A percentile compares a stretch with the other conserved stretches of the same genome.
Evolutionary conservation across 805 yeast genomes (phyloP).

Genomic region (Nematodospora valgi): DNA sequence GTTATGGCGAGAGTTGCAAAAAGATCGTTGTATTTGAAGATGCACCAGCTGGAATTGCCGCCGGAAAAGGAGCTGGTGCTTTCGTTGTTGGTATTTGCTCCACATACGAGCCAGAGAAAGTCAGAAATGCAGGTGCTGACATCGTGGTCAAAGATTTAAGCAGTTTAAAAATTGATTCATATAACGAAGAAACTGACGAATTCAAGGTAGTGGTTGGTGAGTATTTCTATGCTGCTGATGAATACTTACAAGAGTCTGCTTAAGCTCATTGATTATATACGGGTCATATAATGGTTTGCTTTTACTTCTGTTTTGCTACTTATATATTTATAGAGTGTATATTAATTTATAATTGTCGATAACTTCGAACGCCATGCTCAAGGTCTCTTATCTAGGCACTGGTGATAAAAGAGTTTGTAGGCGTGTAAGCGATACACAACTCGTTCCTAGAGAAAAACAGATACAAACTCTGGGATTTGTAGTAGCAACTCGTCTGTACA

Average conservation of each 20-base stretch:
- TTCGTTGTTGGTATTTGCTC: slow-evolving; percentile 80
- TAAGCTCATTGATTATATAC: background rate
- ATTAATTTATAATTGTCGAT: too few species aligned
- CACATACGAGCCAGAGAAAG: slow-evolving; percentile 66
- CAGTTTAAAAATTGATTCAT: slow-evolving; percentile 56
- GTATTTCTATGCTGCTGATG: slow-evolving; percentile 35
- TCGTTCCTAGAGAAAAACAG: too few species aligned
- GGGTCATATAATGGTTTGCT: slow-evolving; percentile 1
- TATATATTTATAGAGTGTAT: slow-evolving; percentile 1
- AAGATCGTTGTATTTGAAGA: slow-evolving; percentile 75
- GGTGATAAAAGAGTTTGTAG: too few species aligned
- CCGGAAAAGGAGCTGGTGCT: slow-evolving; percentile 84
- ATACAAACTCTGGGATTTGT: too few species aligned
- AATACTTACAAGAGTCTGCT: slow-evolving; percentile 8
- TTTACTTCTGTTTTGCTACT: background rate
- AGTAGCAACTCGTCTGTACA: too few species aligned
- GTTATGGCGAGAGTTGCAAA: slow-evolving; percentile 31
- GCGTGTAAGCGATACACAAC: too few species aligned
- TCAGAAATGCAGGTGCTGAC: slow-evolving; percentile 75
- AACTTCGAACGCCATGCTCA: too few species aligned
- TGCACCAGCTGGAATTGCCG: slow-evolving; percentile 83
- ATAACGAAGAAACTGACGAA: slow-evolving; percentile 42
- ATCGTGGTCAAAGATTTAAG: slow-evolving; percentile 74
- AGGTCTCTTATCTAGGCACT: too few species aligned
- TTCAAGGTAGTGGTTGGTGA: slow-evolving; percentile 39